Conservation (phyloP, 2,329 filamentous ascomycete species). For the Pezizomycotina sp. region DNA sequence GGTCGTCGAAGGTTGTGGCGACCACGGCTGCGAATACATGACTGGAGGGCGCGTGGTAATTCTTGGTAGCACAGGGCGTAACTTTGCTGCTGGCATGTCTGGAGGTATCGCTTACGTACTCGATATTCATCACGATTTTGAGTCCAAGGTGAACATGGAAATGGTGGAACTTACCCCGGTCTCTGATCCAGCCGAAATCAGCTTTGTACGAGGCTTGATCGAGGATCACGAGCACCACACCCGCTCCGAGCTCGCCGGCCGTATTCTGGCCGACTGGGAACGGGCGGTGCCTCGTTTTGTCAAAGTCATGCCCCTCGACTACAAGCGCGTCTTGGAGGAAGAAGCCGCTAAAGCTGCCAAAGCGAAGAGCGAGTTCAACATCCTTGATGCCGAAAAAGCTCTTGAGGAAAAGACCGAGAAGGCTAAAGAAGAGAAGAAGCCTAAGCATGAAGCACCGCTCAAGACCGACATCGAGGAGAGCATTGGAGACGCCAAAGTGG, state of each 20-base stretch:
- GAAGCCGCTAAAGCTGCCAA: conserved; percentile 73
- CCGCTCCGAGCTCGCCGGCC: conserved; percentile 81
- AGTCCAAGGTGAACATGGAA: conserved; percentile 86
- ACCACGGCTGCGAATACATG: conserved; percentile 98
- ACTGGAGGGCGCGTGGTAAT: conserved; percentile 82
- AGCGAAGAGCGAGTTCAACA: conserved; percentile 47
- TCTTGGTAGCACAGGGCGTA: conserved; percentile 77
- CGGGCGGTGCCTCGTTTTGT: conserved; percentile 77
- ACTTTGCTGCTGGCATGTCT: conserved; percentile 97
- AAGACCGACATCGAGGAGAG: conserved; percentile 71
- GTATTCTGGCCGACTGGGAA: conserved; percentile 88
- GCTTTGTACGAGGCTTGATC: conserved; percentile 75
- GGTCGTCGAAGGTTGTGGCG: conserved; percentile 91
- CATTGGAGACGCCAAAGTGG: conserved; percentile 62
- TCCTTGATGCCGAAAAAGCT: conserved; percentile 17
- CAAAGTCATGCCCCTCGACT: conserved; percentile 86
- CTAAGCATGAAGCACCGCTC: conserved; percentile 34
- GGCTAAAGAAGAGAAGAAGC: conserved; percentile 51
- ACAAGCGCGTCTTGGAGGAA: conserved; percentile 80
- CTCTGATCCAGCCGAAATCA: conserved; percentile 74
- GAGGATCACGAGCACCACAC: conserved; percentile 98
- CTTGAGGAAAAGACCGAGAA: conserved; percentile 51
- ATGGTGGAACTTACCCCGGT: conserved; percentile 84
- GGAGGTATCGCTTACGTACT: conserved; percentile 92
- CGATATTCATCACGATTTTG: conserved; percentile 76